These are phyloP conservation scores for Ogataea ramenticola DNA, from an alignment of 805 yeast species.

Conservation along the genomic window DNA sequence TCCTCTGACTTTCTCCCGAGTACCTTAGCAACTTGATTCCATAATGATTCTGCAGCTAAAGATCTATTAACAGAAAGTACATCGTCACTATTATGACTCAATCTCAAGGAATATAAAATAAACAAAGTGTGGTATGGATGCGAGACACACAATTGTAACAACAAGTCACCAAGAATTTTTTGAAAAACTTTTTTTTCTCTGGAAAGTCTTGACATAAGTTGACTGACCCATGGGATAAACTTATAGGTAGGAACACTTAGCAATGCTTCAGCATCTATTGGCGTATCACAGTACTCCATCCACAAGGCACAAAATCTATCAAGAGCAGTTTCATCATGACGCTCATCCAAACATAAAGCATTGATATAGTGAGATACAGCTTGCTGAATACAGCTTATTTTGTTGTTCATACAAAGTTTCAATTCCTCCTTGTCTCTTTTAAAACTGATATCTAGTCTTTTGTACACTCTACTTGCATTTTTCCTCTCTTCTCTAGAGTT, in stretches of 20 bases:
- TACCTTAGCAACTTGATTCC: slow-evolving; percentile 29
- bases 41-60: slow-evolving; percentile 43
- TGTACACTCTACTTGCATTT: slow-evolving; percentile 45
- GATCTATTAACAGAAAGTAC: slow-evolving; percentile 36
- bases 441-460: slow-evolving; percentile 40
- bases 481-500: slow-evolving; percentile 40
- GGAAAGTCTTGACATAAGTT: slow-evolving; percentile 63
- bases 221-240: slow-evolving; percentile 77
- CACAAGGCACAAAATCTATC: slow-evolving; percentile 81
- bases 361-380: slow-evolving; percentile 55
- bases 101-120: slow-evolving; percentile 48
- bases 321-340: slow-evolving; percentile 44
- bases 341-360: slow-evolving; percentile 37
- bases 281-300: slow-evolving; percentile 44
- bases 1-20: slow-evolving; percentile 6
- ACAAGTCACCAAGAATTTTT: slow-evolving; percentile 30
- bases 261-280: slow-evolving; percentile 30
- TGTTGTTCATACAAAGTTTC: slow-evolving; percentile 28
- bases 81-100: slow-evolving; percentile 28
- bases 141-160: slow-evolving; percentile 34
- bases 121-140: slow-evolving; percentile 76
- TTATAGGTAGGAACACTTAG: slow-evolving; percentile 46
- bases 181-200: slow-evolving; percentile 49
- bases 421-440: slow-evolving; percentile 43
- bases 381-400: slow-evolving; percentile 32